Evolutionary conservation across 768 basidiomycete genomes (phyloP), one percentile per base, ranked within the genome.

Genomic region (Russula sp.): DNA sequence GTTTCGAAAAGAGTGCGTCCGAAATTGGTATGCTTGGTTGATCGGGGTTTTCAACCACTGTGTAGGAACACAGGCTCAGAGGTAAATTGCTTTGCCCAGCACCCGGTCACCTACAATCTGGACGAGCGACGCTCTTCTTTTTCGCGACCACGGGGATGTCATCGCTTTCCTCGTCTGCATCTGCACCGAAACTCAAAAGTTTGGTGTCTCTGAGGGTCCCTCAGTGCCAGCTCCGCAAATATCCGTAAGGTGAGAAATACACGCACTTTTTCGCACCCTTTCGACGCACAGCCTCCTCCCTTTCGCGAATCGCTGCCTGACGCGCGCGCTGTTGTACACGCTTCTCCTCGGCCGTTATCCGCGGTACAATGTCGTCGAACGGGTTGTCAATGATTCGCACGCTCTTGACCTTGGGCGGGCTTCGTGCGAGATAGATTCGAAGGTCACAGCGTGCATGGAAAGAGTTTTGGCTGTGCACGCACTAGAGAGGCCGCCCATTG

Each of bases 311-410:
- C 1, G 82, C 85, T 63, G 84, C 79, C 69, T 92, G 86, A 43
- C 84, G 81, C 2, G 95, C 96, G 57, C 81, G 81, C 64, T 87
- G 87, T 71, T 99, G 97, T 0, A 79, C 86, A 43, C 86, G 82
- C 64, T 88, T 87, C 75, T 98, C 97, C 2, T 85, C 92, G 1
- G 94, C 93, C 1, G 97, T 99, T 63, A 98, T 99, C 29, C 97
- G 86, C 5, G 96, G 96, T 41, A 94, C 82, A 66, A 98, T 97
- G 70, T 98, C 95, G 57, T 87, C 83, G 71, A 97, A 98, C 0
- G 97, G 96, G 70, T 98, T 96, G 56, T 97, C 93, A 35, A 93
- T 70, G 56, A 99, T 89, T 10, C 86, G 83, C 34, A 96, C 79
- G 1, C 82, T 81, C 67, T 86, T 88, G 71, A 99, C 96, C 71